These are phyloP conservation scores for Cephalotrichum gorgonifer DNA, from an alignment of 2,329 filamentous ascomycete species.

Conservation along the genomic window DNA sequence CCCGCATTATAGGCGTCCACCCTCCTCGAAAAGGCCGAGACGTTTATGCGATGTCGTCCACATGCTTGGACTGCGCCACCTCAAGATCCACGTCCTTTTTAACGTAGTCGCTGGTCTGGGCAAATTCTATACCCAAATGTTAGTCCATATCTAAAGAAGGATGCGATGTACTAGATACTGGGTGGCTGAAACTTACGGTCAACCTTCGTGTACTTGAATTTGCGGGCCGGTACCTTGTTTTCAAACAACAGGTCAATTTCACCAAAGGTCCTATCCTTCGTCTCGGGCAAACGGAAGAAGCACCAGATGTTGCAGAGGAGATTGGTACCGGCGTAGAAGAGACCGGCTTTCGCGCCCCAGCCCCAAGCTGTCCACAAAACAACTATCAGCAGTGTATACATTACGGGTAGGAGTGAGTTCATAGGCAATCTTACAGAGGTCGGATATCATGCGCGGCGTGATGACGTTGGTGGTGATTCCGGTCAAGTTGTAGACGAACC, in stretches of 20 bases:
- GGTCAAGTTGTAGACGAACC: slow-evolving; percentile 30
- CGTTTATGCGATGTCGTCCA: neutral
- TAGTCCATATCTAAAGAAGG: neutral
- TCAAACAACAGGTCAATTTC: slow-evolving; percentile 44
- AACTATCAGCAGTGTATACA: neutral
- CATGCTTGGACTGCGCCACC: neutral
- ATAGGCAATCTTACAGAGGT: neutral
- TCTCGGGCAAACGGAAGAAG: slow-evolving; percentile 33
- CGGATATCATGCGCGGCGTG: slow-evolving; percentile 22
- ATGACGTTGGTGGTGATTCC: slow-evolving; percentile 27
- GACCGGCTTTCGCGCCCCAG: slow-evolving; percentile 26
- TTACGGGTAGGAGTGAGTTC: neutral
- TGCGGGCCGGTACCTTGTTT: slow-evolving; percentile 23
- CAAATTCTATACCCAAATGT: neutral
- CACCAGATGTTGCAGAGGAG: neutral
- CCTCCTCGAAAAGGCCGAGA: too few relatives aligned
- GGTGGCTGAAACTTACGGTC: neutral
- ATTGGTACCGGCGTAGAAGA: slow-evolving; percentile 19
- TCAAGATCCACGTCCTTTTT: neutral
- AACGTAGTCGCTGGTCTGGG: neutral
- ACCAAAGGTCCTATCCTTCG: slow-evolving; percentile 37
- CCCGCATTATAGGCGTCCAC: too few relatives aligned
- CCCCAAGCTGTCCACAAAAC: slow-evolving; percentile 20
- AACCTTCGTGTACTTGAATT: slow-evolving; percentile 16
- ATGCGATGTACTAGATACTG: neutral